Evolutionary conservation across 2,329 filamentous ascomycete species (phyloP).

Genomic region (Mycosphaerella sp.): DNA sequence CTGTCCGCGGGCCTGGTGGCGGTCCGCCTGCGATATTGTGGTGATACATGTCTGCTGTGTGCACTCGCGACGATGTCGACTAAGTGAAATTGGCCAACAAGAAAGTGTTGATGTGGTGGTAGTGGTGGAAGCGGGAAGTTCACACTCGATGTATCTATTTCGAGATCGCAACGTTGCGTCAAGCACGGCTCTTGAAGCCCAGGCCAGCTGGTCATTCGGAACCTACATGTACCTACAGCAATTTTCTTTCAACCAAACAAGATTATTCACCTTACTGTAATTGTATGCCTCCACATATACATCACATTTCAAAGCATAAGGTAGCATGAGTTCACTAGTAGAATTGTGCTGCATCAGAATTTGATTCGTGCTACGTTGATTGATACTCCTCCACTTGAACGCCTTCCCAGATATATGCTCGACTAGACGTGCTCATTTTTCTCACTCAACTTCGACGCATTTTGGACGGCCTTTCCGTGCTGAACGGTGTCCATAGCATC

Average conservation of each 20-base stretch:
- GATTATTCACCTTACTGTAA: background rate
- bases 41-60: constrained; percentile 2
- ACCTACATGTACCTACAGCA: too few relatives aligned
- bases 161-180: constrained; percentile 3
- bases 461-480: constrained; percentile 4
- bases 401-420: background rate
- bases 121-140: background rate
- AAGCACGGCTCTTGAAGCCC: too few relatives aligned
- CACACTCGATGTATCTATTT: background rate
- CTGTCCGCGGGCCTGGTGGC: constrained; percentile 3
- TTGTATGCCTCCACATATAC: background rate
- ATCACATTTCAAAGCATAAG: too few relatives aligned
- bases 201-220: too few relatives aligned
- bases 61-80: background rate
- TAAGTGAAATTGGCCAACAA: background rate
- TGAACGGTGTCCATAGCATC: constrained; percentile 11
- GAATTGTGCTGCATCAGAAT: background rate
- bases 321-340: too few relatives aligned
- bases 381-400: background rate
- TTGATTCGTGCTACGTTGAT: background rate
- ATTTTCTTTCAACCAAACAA: too few relatives aligned
- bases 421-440: constrained; percentile 9
- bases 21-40: constrained; percentile 3
- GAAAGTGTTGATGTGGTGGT: background rate
- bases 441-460: constrained; percentile 8